phyloP scores from a whole-genome alignment of 805 yeast species.

The Priceomyces carsonii region DNA sequence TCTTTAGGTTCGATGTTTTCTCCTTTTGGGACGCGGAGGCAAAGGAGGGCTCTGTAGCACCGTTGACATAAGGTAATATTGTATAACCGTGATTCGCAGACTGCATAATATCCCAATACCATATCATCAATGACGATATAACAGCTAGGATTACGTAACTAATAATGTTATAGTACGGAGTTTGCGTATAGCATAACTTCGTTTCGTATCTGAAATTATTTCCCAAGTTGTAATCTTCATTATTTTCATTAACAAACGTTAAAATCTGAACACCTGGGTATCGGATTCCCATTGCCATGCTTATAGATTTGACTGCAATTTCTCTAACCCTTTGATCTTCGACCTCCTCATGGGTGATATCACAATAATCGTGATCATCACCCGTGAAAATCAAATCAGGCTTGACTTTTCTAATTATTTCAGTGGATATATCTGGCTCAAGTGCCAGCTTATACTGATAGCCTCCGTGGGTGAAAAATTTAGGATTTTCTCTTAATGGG shows the following conservation, averaged over 20 bases:
- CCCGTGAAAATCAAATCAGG: slow-evolving; percentile 83
- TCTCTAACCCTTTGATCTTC: slow-evolving; percentile 21
- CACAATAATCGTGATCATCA: slow-evolving; percentile 97
- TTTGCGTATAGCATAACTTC: slow-evolving; percentile 45
- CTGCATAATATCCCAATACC: too few relatives aligned
- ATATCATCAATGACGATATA: too few relatives aligned
- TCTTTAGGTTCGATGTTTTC: slow-evolving; percentile 19
- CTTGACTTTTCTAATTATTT: slow-evolving; percentile 54
- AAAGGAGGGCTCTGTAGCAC: slow-evolving; percentile 2
- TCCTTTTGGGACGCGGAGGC: slow-evolving; percentile 4
- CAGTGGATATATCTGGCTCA: slow-evolving; percentile 54
- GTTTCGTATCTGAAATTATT: slow-evolving; percentile 37
- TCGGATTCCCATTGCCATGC: slow-evolving; percentile 43
- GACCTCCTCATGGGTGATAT: slow-evolving; percentile 52
- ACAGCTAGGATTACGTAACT: slow-evolving; percentile 39
- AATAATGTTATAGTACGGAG: slow-evolving; percentile 44
- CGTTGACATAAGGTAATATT: slow-evolving; percentile 20
- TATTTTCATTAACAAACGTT: slow-evolving; percentile 18
- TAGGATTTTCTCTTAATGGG: slow-evolving; percentile 65
- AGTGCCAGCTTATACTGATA: slow-evolving; percentile 87
- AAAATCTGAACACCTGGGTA: slow-evolving; percentile 44
- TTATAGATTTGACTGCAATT: slow-evolving; percentile 39
- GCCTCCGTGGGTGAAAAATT: slow-evolving; percentile 63
- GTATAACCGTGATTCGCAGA: too few relatives aligned
- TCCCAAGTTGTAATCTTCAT: slow-evolving; percentile 9